Evolutionary conservation across 106 monocot species (phyloP).

Genomic region (Allium sativum): DNA sequence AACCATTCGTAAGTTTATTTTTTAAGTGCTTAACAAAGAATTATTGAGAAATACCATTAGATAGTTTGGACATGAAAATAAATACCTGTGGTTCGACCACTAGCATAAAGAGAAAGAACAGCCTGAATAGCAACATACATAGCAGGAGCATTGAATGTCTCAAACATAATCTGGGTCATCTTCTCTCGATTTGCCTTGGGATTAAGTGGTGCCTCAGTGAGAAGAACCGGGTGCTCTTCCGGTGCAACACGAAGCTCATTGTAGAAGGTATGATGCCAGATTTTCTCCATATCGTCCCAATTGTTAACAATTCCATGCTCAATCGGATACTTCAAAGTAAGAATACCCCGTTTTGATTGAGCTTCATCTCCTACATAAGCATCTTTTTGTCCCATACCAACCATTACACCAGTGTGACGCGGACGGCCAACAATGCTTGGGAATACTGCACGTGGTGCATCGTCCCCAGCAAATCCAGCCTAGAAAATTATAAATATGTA

Average conservation of each 20-base stretch:
- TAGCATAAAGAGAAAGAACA: conserved; percentile 14
- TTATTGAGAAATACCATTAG: no score
- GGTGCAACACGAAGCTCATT: conserved; percentile 16
- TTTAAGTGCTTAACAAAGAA: no score
- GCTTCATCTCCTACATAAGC: conserved; percentile 13
- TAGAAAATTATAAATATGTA: neutral
- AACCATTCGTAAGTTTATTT: no score
- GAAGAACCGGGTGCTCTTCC: conserved; percentile 14
- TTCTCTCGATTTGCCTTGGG: conserved; percentile 18
- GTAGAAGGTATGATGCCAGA: conserved; percentile 7
- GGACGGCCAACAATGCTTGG: conserved; percentile 7
- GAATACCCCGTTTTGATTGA: conserved; percentile 13
- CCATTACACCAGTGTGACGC: conserved; percentile 9
- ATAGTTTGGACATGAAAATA: neutral
- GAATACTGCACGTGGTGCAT: conserved; percentile 4
- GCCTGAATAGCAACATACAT: conserved; percentile 20
- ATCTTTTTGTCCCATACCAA: conserved; percentile 9
- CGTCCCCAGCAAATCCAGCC: conserved; percentile 9
- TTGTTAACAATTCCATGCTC: conserved; percentile 18
- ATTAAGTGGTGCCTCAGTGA: conserved; percentile 13
- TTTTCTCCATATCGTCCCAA: conserved; percentile 13
- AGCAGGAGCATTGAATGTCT: conserved; percentile 14
- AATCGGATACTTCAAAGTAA: conserved; percentile 14
- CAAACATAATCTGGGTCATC: conserved; percentile 20
- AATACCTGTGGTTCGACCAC: conserved; percentile 16